phyloP scores from a whole-genome alignment of 495 filamentous ascomycete genomes.

The Tuber calosporum region DNA sequence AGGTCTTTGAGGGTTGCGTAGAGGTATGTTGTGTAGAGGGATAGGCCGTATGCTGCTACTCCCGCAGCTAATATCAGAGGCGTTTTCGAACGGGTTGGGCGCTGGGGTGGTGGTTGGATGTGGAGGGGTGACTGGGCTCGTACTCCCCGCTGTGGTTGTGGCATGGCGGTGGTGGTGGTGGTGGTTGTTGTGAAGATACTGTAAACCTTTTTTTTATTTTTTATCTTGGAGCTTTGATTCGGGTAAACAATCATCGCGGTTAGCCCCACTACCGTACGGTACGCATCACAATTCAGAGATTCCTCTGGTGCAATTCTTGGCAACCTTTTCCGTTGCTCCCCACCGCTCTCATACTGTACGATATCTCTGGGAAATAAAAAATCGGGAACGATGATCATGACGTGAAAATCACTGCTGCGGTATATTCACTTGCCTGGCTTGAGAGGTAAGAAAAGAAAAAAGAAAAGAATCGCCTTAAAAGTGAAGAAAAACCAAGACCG shows the following conservation, averaged over 20 bases:
- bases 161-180: neutral
- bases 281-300: too few species aligned
- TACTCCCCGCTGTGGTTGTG: neutral
- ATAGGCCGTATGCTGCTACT: constrained; percentile 47
- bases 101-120: neutral
- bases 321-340: neutral
- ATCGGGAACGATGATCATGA: neutral
- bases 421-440: too few species aligned
- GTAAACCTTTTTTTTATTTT: neutral
- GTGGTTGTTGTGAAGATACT: neutral
- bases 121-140: neutral
- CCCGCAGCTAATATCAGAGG: constrained; percentile 28
- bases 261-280: too few species aligned
- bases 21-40: constrained; percentile 51
- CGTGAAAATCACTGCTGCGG: too few species aligned
- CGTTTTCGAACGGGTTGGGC: neutral
- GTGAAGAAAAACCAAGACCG: too few species aligned
- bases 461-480: neutral
- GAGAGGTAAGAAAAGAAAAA: too few species aligned
- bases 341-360: too few species aligned
- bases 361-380: neutral
- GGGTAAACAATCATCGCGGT: neutral
- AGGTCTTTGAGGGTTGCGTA: constrained; percentile 47
- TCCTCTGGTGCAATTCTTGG: neutral
- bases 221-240: neutral